A percentile compares a stretch with the other conserved stretches of the same genome.
Evolutionary conservation across 306 rosid species (phyloP).

Genomic region (Prunus persica): DNA sequence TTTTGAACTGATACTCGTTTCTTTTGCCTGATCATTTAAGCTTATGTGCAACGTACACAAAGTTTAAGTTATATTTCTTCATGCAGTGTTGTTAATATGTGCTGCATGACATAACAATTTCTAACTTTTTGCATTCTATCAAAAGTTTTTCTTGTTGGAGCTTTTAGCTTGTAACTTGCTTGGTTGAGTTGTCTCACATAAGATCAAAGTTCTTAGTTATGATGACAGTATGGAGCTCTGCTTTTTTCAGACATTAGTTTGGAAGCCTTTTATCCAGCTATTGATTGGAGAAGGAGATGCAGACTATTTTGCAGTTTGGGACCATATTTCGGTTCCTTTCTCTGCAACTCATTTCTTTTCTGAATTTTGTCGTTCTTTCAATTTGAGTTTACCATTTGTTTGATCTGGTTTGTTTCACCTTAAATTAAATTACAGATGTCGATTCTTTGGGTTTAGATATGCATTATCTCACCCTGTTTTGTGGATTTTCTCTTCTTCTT

Average conservation of each 20-base stretch:
- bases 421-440: too few species aligned
- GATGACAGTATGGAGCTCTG: slow-evolving; percentile 18
- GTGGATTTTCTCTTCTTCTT: too few species aligned
- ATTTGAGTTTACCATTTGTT: too few species aligned
- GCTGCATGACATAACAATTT: not conserved
- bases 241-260: slow-evolving; percentile 68
- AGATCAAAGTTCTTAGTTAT: slow-evolving; percentile 19
- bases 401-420: too few species aligned
- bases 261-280: slow-evolving; percentile 78
- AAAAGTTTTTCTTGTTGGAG: slow-evolving; percentile 1
- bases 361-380: too few species aligned
- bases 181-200: slow-evolving; percentile 13
- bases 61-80: not conserved
- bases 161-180: slow-evolving; percentile 5
- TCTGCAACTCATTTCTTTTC: too few species aligned
- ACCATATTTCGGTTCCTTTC: too few species aligned
- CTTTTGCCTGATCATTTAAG: not conserved
- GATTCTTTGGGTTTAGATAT: too few species aligned
- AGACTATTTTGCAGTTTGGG: slow-evolving; percentile 40
- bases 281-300: slow-evolving; percentile 82
- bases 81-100: not conserved
- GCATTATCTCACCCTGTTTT: too few species aligned
- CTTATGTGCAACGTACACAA: not conserved
- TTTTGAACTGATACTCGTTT: not conserved
- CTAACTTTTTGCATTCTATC: not conserved